A percentile compares a stretch with the other conserved stretches of the same genome.
Conservation (phyloP, 164 flowering plant genomes). For the Umbellularia californica region DNA sequence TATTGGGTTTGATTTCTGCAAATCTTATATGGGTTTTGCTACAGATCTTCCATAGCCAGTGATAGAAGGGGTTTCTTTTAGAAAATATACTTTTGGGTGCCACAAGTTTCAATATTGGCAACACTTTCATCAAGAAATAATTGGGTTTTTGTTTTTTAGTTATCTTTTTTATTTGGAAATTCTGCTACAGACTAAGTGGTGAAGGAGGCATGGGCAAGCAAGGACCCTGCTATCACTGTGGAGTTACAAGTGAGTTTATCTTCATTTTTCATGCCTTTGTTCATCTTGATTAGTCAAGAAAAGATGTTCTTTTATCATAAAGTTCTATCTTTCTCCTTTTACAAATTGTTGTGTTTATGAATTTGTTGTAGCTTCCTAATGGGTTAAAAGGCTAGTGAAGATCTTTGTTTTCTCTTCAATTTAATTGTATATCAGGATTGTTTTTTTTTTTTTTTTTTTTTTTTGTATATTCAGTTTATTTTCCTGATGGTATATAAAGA, state of each 20-base stretch:
- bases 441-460: no score
- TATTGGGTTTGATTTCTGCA: slow-evolving; percentile 28
- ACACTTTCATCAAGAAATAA: not conserved
- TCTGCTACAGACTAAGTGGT: not conserved
- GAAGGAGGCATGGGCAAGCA: slow-evolving; percentile 74
- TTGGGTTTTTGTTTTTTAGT: not conserved
- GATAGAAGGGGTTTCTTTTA: slow-evolving; percentile 15
- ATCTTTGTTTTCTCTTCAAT: no score
- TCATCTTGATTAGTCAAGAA: not conserved
- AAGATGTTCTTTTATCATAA: not conserved
- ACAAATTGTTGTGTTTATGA: not conserved
- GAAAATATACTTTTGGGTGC: slow-evolving; percentile 5
- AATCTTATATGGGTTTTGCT: slow-evolving; percentile 35
- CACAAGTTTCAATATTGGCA: not conserved
- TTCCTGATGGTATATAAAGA: not conserved
- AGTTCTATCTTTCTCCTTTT: not conserved
- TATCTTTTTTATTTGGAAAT: not conserved
- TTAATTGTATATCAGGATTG: no score
- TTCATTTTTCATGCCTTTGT: not conserved
- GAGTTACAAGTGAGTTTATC: slow-evolving; percentile 89
- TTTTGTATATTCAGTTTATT: no score
- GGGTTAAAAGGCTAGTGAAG: not conserved
- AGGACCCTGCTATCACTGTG: slow-evolving; percentile 98
- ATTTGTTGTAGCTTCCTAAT: not conserved
- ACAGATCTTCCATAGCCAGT: slow-evolving; percentile 15